These are phyloP conservation scores for Pyrenochaeta sp. DNA, from an alignment of 2,329 filamentous ascomycete genomes.

Conservation along the genomic window DNA sequence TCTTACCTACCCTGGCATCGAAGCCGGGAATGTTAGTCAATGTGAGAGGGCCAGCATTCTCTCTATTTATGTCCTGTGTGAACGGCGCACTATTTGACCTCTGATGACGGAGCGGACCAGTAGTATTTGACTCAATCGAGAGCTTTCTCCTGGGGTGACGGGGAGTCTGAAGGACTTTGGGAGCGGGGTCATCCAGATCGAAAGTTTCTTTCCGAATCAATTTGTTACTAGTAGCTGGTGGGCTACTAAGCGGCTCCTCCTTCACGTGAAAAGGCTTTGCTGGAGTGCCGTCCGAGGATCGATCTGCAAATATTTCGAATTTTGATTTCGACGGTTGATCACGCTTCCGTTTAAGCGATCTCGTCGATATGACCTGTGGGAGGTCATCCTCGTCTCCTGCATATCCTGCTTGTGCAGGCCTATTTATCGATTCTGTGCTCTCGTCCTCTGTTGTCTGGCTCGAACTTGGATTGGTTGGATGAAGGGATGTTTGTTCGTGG, in stretches of 20 bases:
- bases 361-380: slow-evolving; percentile 53
- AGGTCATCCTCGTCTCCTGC: slow-evolving; percentile 48
- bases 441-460: slow-evolving; percentile 57
- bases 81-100: slow-evolving; percentile 42
- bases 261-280: slow-evolving; percentile 49
- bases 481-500: slow-evolving; percentile 4
- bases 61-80: slow-evolving; percentile 26
- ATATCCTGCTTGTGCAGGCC: slow-evolving; percentile 6
- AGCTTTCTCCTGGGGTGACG: slow-evolving; percentile 16
- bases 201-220: slow-evolving; percentile 51
- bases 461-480: slow-evolving; percentile 40
- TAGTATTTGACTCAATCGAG: slow-evolving; percentile 16
- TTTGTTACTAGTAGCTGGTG: slow-evolving; percentile 19
- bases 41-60: slow-evolving; percentile 2
- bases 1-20: not conserved
- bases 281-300: slow-evolving; percentile 40
- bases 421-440: slow-evolving; percentile 22
- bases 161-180: slow-evolving; percentile 43
- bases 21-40: not conserved
- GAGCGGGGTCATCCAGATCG: slow-evolving; percentile 54
- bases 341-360: slow-evolving; percentile 55
- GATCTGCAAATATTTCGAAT: slow-evolving; percentile 30
- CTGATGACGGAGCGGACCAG: slow-evolving; percentile 30
- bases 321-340: slow-evolving; percentile 19
- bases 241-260: slow-evolving; percentile 51